Percentiles rank a stretch among this genome's conserved stretches.
These are phyloP conservation scores for Pseudogymnoascus sp. DNA, from an alignment of 2,329 filamentous ascomycete species.

Conservation along the genomic window DNA sequence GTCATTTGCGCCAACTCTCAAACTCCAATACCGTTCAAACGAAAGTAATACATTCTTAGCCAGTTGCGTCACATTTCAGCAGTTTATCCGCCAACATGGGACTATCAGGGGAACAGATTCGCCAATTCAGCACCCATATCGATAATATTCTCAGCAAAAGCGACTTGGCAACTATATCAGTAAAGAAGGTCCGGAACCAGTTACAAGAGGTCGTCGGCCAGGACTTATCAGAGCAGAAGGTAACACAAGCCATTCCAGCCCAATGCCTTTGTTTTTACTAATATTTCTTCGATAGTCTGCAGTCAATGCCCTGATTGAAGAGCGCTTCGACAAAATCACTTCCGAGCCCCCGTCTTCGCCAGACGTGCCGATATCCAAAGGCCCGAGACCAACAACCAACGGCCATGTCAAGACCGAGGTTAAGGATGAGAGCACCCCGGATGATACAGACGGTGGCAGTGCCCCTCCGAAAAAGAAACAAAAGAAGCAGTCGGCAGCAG, in stretches of 20 bases:
- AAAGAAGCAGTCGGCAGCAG: conserved; percentile 50
- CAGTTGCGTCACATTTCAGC: neutral
- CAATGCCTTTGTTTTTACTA: conserved; percentile 1
- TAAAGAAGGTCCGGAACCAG: conserved; percentile 32
- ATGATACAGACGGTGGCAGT: conserved; percentile 18
- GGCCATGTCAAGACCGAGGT: conserved; percentile 20
- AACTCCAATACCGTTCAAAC: neutral
- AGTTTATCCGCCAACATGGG: conserved; percentile 1
- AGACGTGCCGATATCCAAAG: conserved; percentile 8
- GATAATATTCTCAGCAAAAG: conserved; percentile 31
- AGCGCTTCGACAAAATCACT: conserved; percentile 47
- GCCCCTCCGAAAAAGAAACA: conserved; percentile 57
- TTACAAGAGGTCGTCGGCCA: conserved; percentile 27
- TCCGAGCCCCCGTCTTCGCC: neutral
- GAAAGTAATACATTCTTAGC: neutral
- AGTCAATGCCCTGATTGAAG: conserved; percentile 47
- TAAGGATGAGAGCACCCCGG: conserved; percentile 18
- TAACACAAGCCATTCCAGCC: conserved; percentile 12
- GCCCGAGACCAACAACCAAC: conserved; percentile 17
- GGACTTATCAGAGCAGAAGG: conserved; percentile 34
- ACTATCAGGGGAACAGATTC: conserved; percentile 21
- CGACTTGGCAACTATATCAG: conserved; percentile 33
- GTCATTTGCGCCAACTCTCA: neutral
- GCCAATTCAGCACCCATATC: conserved; percentile 32
- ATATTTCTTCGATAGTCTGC: conserved; percentile 32